Evolutionary conservation across 371 early-diverging fungal species (phyloP).

Genomic region (Syncephalastrum contaminatum): DNA sequence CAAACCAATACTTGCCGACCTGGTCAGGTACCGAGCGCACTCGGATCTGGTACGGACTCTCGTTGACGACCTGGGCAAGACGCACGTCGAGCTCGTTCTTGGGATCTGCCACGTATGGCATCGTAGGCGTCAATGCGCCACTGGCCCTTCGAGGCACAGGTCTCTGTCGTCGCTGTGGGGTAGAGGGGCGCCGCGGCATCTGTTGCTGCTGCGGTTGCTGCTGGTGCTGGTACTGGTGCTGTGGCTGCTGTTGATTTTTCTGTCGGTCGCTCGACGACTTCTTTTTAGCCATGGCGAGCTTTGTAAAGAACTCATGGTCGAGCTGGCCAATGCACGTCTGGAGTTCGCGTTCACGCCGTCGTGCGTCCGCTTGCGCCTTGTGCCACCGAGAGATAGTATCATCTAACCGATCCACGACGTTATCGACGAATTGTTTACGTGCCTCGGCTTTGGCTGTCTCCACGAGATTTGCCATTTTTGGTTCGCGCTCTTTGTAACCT

Average conservation of each 20-base stretch:
- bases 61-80: conserved; percentile 64
- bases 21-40: conserved; percentile 49
- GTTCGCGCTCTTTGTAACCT: conserved; percentile 30
- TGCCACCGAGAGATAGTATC: conserved; percentile 48
- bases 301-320: conserved; percentile 48
- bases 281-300: conserved; percentile 41
- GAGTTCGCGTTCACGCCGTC: conserved; percentile 35
- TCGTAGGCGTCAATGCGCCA: background rate
- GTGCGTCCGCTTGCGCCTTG: conserved; percentile 26
- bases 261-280: conserved; percentile 4
- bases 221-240: background rate
- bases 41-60: conserved; percentile 37
- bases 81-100: conserved; percentile 47
- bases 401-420: conserved; percentile 45
- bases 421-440: conserved; percentile 40
- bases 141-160: too few species aligned
- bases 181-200: background rate
- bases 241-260: conserved; percentile 1
- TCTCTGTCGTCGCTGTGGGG: too few species aligned
- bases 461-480: conserved; percentile 21
- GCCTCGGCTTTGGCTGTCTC: conserved; percentile 35
- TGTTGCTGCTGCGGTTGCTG: conserved; percentile 1
- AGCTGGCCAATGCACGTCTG: conserved; percentile 40
- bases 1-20: conserved; percentile 74
- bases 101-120: conserved; percentile 39